Evolutionary conservation across 2,329 filamentous ascomycete genomes (phyloP).

Genomic region (Fusarium napiforme): DNA sequence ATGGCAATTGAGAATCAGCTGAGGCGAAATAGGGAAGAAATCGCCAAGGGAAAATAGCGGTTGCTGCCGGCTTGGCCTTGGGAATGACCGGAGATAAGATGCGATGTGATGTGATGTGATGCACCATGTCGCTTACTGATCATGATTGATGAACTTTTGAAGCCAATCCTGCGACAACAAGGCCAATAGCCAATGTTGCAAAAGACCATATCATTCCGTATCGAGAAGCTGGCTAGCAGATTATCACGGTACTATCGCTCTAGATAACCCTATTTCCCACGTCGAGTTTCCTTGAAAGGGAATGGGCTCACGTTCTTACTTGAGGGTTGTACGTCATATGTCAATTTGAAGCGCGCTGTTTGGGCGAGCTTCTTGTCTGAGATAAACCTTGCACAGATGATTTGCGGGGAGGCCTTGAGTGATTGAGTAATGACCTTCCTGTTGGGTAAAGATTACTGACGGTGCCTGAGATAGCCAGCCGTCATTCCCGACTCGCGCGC

Average conservation of each 20-base stretch:
- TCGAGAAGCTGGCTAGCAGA: conserved; percentile 23
- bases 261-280: conserved; percentile 6
- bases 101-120: not conserved
- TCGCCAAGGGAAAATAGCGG: conserved; percentile 15
- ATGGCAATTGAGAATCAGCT: not conserved
- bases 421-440: conserved; percentile 27
- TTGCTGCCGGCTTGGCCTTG: conserved; percentile 23
- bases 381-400: conserved; percentile 17
- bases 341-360: conserved; percentile 6
- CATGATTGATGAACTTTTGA: conserved; percentile 9
- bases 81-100: conserved; percentile 30
- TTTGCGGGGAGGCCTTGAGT: conserved; percentile 12
- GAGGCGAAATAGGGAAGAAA: not conserved
- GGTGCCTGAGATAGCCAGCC: conserved; percentile 16
- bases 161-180: not conserved
- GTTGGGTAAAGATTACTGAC: conserved; percentile 23
- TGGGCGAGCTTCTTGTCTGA: conserved; percentile 2
- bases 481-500: conserved; percentile 5
- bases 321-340: conserved; percentile 18
- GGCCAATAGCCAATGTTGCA: not conserved
- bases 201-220: conserved; percentile 7
- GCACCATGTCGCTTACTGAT: not conserved
- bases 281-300: not conserved
- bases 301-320: conserved; percentile 3
- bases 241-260: not conserved